Percentiles rank a stretch among this genome's conserved stretches.
phyloP scores from a whole-genome alignment of 371 early-diverging fungal genomes.

The Lichtheimia ornata region DNA sequence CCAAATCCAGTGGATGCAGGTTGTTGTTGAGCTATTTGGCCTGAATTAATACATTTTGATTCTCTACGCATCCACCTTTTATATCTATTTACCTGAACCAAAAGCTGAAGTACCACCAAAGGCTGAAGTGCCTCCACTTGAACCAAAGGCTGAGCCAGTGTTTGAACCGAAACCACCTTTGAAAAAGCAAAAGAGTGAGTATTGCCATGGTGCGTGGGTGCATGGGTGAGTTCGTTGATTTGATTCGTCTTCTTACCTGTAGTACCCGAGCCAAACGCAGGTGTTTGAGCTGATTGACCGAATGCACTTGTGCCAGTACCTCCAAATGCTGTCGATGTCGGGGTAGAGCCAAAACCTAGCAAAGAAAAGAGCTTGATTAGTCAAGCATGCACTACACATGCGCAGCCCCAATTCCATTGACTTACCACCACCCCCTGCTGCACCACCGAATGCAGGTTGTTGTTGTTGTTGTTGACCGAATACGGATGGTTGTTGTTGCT shows the following conservation, averaged over 20 bases:
- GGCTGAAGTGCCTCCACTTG: conserved; percentile 28
- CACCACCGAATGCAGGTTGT: conserved; percentile 55
- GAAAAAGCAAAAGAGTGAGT: not conserved
- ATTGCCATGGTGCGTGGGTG: not conserved
- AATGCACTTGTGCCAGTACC: conserved; percentile 46
- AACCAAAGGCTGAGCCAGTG: conserved; percentile 52
- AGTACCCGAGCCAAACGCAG: conserved; percentile 38
- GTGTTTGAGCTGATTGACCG: conserved; percentile 49
- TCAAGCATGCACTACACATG: not conserved
- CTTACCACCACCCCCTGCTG: not conserved
- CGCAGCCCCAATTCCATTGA: not conserved
- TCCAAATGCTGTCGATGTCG: conserved; percentile 46
- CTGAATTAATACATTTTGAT: not conserved
- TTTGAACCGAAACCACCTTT: conserved; percentile 43
- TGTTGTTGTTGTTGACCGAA: conserved; percentile 49
- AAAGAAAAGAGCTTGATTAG: not conserved
- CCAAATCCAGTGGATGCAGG: conserved; percentile 9
- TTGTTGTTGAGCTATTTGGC: not conserved
- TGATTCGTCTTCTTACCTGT: conserved; percentile 25
- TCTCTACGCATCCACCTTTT: not conserved
- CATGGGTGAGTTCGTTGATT: not conserved
- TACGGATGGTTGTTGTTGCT: conserved; percentile 51
- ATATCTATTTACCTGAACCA: conserved; percentile 36
- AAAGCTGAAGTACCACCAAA: conserved; percentile 35
- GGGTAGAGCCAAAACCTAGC: conserved; percentile 50